Evolutionary conservation across 352 stramenopile genomes (phyloP).

Genomic region (Globisporangium perplexum): DNA sequence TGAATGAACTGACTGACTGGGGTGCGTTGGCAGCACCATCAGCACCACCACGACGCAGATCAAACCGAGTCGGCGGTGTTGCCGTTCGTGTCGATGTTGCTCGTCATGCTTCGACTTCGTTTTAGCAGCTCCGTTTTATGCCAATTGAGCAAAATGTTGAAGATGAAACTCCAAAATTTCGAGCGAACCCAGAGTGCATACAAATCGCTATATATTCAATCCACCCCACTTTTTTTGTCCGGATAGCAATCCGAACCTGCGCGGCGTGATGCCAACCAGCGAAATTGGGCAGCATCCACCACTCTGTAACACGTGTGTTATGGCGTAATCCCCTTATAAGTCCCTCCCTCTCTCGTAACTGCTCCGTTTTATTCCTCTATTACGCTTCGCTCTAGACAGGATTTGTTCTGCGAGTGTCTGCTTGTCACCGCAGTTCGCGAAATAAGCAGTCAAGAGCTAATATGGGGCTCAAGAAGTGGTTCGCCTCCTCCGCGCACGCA

Average conservation of each 20-base stretch:
- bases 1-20: not conserved
- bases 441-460: not conserved
- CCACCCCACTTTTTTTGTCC: not conserved
- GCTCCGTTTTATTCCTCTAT: too few species aligned
- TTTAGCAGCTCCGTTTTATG: not conserved
- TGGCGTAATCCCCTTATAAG: too few species aligned
- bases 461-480: conserved; percentile 68
- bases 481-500: conserved; percentile 27
- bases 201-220: not conserved
- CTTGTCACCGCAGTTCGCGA: not conserved
- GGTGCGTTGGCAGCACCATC: too few species aligned
- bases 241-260: not conserved
- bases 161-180: not conserved
- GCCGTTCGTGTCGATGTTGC: too few species aligned
- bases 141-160: not conserved
- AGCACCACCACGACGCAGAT: too few species aligned
- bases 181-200: not conserved
- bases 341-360: too few species aligned
- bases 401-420: not conserved
- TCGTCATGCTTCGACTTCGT: too few species aligned
- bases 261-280: not conserved
- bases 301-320: not conserved
- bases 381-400: too few species aligned
- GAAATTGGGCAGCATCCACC: not conserved
- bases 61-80: too few species aligned